Evolutionary conservation across 768 basidiomycete genomes (phyloP).

Genomic region (Russula foetens): DNA sequence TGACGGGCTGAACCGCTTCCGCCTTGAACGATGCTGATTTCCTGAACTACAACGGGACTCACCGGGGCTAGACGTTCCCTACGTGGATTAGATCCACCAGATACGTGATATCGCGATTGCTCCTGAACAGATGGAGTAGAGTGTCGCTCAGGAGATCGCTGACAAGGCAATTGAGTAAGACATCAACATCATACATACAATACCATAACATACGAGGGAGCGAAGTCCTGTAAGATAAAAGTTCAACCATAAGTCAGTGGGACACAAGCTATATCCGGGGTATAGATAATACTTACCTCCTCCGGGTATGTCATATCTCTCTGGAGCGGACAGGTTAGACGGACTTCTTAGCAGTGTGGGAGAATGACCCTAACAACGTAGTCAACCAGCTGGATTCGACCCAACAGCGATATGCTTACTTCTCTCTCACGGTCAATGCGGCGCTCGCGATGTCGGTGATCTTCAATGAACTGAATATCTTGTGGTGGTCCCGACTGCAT

Average conservation of each 20-base stretch:
- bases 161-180: background rate
- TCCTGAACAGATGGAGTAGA: background rate
- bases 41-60: background rate
- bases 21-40: background rate
- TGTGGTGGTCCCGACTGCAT: background rate
- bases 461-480: background rate
- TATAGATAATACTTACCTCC: background rate
- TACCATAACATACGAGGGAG: background rate
- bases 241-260: background rate
- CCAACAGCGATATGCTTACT: background rate
- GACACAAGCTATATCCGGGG: background rate
- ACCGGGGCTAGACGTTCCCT: conserved; percentile 5
- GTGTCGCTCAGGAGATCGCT: conserved; percentile 7
- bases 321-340: background rate
- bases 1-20: background rate
- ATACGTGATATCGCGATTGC: background rate
- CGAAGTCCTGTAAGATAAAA: background rate
- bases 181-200: background rate
- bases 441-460: conserved; percentile 1
- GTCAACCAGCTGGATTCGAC: background rate
- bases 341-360: background rate
- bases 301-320: conserved; percentile 5
- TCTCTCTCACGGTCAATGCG: conserved; percentile 4
- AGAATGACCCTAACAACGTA: background rate
- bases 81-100: background rate